Percentiles rank a stretch among this genome's conserved stretches.
Evolutionary conservation across 2,329 filamentous ascomycete species (phyloP).

Genomic region (Alternaria incomplexa): DNA sequence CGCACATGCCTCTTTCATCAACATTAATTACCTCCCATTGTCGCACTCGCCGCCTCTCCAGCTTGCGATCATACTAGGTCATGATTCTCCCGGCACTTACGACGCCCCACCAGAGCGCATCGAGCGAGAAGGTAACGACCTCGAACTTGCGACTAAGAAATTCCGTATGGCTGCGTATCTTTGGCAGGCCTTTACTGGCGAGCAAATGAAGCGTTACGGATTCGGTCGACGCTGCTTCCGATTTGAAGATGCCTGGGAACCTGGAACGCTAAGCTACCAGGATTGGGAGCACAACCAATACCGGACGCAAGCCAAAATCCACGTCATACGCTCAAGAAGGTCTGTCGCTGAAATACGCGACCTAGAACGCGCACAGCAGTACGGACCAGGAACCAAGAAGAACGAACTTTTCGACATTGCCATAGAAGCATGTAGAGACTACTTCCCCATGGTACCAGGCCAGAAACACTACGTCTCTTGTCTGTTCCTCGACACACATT

Average conservation of each 20-base stretch:
- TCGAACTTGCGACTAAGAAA: slow-evolving; percentile 83
- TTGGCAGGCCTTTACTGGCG: slow-evolving; percentile 96
- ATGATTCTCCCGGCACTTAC: slow-evolving; percentile 85
- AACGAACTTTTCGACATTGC: slow-evolving; percentile 80
- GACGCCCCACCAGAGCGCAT: slow-evolving; percentile 79
- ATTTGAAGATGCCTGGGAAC: slow-evolving; percentile 94
- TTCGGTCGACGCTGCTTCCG: slow-evolving; percentile 85
- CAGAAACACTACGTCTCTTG: slow-evolving; percentile 90
- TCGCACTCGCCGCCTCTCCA: slow-evolving; percentile 83
- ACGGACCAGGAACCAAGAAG: slow-evolving; percentile 70
- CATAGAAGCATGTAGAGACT: slow-evolving; percentile 74
- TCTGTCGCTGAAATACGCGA: slow-evolving; percentile 84
- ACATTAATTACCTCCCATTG: slow-evolving; percentile 84
- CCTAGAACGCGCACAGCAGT: slow-evolving; percentile 79
- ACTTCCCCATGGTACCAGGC: slow-evolving; percentile 76
- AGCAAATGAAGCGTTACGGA: slow-evolving; percentile 92
- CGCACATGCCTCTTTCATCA: slow-evolving; percentile 79
- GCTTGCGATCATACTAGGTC: slow-evolving; percentile 83
- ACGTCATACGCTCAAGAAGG: slow-evolving; percentile 81
- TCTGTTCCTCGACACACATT: slow-evolving; percentile 85
- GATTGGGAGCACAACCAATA: slow-evolving; percentile 75
- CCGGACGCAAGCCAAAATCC: slow-evolving; percentile 89
- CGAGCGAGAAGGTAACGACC: slow-evolving; percentile 79
- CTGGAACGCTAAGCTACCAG: slow-evolving; percentile 76
- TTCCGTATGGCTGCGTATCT: slow-evolving; percentile 95